Evolutionary conservation across 768 basidiomycete species (phyloP).

Genomic region (Boletus huronensis): DNA sequence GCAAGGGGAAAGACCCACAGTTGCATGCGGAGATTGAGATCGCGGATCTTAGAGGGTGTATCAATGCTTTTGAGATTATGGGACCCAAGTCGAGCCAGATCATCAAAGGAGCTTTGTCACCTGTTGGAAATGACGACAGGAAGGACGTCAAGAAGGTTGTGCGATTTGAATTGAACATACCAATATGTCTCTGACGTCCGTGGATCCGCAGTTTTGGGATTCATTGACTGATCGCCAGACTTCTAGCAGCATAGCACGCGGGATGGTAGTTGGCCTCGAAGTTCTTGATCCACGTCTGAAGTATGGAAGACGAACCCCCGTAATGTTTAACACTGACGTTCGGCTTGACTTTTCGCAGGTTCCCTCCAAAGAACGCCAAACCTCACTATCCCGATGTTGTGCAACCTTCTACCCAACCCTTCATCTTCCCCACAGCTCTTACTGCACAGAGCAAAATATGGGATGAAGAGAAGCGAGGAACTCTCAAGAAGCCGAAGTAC

Average conservation of each 20-base stretch:
- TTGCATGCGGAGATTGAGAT: constrained; percentile 51
- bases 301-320: constrained; percentile 40
- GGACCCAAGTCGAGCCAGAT: constrained; percentile 82
- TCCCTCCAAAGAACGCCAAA: constrained; percentile 78
- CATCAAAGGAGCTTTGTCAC: constrained; percentile 58
- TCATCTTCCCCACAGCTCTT: constrained; percentile 47
- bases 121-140: constrained; percentile 45
- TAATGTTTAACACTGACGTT: neutral
- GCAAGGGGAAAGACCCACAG: constrained; percentile 22
- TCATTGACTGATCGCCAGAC: constrained; percentile 57
- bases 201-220: constrained; percentile 45
- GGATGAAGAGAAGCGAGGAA: constrained; percentile 54
- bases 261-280: constrained; percentile 73
- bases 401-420: constrained; percentile 26
- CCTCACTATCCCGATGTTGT: constrained; percentile 27
- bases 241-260: constrained; percentile 64
- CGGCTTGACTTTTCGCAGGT: constrained; percentile 42
- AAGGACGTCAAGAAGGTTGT: constrained; percentile 58
- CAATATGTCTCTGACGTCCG: neutral
- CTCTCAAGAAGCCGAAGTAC: constrained; percentile 59
- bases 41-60: constrained; percentile 62
- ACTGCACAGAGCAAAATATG: constrained; percentile 73
- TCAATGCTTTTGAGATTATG: constrained; percentile 86
- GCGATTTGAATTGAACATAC: neutral
- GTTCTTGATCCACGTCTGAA: constrained; percentile 85